Base-by-base conservation (phyloP, 1,284 basidiomycete genomes). In the Cryptococcus maquisensis region DNA sequence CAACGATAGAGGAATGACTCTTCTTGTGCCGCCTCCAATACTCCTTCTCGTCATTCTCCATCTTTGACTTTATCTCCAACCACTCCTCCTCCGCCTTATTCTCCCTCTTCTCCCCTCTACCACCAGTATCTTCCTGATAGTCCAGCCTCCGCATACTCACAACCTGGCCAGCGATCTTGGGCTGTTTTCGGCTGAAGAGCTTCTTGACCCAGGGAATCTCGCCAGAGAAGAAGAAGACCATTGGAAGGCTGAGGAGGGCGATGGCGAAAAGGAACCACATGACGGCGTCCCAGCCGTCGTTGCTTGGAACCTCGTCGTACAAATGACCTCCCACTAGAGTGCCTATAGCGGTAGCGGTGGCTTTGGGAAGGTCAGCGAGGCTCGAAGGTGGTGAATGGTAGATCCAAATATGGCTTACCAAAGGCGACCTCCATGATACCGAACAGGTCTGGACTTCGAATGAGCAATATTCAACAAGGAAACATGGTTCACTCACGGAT, bases 371-470 rank as follows among this genome's bases (percentile, higher is more conserved):
- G 18, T 54, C 38, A 47, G 38, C 23, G 39, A 21, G 7, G 1
- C 39, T 15, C 39, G 4, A 26, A 10, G 43, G 24, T 32, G 21
- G 21, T n/a, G 12, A 9, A 32, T 15, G 13, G n/a, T 9, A 16
- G 15, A 21, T 21, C 18, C 32, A 47, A 18, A 23, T 16, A 9
- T 15, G 39, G 23, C 66, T 57, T 37, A 64, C 68, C 61, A 45
- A 70, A 70, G 1, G 71, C 67, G n/a, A 75, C 48, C 61, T 75
- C 74, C 63, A 75, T 65, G n/a, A 65, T 66, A 2, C 68, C 71
- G 16, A 26, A 62, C 57, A 52, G 47, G 62, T 64, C 43, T 44
- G 12, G 15, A 32, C 28, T 32, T 10, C 28, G 8, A 7, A 15
- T 40, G 7, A 40, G 39, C 20, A 38, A 38, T 38, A n/a, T 38